Evolutionary conservation across 2,329 filamentous ascomycete species (phyloP).

Genomic region (Thelonectria rubi): DNA sequence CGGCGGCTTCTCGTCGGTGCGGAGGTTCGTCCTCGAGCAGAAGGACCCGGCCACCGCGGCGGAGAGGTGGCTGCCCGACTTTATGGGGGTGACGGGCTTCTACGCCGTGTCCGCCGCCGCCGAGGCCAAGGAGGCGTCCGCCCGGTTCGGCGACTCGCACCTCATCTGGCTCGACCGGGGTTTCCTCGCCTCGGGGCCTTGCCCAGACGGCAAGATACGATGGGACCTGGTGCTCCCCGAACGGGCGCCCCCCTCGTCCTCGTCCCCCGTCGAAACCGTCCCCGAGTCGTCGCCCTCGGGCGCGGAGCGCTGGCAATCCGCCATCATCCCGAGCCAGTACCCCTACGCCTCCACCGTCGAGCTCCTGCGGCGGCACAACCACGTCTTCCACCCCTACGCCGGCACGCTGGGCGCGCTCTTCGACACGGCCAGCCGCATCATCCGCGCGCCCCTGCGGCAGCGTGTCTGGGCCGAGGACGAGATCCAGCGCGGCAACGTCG

Average conservation of each 20-base stretch:
- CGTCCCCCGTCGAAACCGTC: conserved; percentile 2
- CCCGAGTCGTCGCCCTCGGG: not conserved
- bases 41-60: conserved; percentile 24
- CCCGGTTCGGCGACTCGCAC: conserved; percentile 30
- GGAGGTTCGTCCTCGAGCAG: conserved; percentile 31
- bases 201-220: conserved; percentile 31
- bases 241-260: conserved; percentile 20
- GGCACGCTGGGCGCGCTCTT: conserved; percentile 34
- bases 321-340: conserved; percentile 29
- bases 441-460: conserved; percentile 38
- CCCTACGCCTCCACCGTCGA: conserved; percentile 22
- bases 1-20: conserved; percentile 35
- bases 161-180: conserved; percentile 31
- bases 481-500: conserved; percentile 34
- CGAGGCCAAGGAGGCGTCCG: not conserved
- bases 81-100: conserved; percentile 36
- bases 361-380: conserved; percentile 23
- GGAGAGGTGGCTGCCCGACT: conserved; percentile 35
- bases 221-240: conserved; percentile 42
- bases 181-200: conserved; percentile 32
- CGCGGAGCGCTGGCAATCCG: conserved; percentile 28
- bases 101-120: conserved; percentile 33
- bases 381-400: conserved; percentile 34
- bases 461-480: conserved; percentile 38
- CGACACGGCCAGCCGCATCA: conserved; percentile 36